These are phyloP conservation scores for Chaetomiaceae sp. DNA, from an alignment of 2,329 filamentous ascomycete species.

Conservation along the genomic window DNA sequence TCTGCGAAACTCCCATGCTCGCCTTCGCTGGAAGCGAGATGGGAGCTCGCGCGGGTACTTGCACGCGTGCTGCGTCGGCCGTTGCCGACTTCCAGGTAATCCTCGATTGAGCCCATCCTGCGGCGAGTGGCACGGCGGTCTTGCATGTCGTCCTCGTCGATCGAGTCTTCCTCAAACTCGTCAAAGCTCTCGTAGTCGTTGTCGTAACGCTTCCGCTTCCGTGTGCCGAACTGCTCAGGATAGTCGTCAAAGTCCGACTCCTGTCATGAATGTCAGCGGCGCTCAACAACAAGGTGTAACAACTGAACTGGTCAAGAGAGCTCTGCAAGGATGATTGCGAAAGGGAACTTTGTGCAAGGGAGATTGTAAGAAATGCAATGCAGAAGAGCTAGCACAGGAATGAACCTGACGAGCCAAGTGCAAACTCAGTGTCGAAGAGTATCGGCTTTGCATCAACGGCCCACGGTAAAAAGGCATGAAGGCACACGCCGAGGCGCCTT, in stretches of 20 bases:
- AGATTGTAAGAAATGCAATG: no score
- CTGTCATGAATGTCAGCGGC: conserved; percentile 1
- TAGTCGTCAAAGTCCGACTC: conserved; percentile 8
- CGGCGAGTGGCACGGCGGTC: conserved; percentile 4
- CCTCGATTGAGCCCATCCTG: conserved; percentile 4
- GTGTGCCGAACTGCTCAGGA: conserved; percentile 3
- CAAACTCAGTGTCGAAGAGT: no score
- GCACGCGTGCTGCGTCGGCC: conserved; percentile 16
- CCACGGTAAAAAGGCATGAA: background rate
- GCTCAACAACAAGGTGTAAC: background rate
- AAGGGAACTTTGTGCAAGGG: background rate
- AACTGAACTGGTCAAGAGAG: background rate
- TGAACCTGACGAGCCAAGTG: no score
- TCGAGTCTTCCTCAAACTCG: conserved; percentile 7
- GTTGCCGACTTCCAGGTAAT: background rate
- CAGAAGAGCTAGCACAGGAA: no score
- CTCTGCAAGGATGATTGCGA: background rate
- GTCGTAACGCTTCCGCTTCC: conserved; percentile 21
- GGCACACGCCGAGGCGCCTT: background rate
- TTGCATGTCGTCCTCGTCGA: conserved; percentile 9
- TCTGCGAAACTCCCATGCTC: conserved; percentile 2
- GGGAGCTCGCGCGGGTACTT: conserved; percentile 18
- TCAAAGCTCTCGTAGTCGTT: conserved; percentile 16
- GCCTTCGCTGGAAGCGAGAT: conserved; percentile 17
- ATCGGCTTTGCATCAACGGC: no score